Evolutionary conservation across 83 land plant species (phyloP).

Genomic region (Diphasiastrum complanatum): DNA sequence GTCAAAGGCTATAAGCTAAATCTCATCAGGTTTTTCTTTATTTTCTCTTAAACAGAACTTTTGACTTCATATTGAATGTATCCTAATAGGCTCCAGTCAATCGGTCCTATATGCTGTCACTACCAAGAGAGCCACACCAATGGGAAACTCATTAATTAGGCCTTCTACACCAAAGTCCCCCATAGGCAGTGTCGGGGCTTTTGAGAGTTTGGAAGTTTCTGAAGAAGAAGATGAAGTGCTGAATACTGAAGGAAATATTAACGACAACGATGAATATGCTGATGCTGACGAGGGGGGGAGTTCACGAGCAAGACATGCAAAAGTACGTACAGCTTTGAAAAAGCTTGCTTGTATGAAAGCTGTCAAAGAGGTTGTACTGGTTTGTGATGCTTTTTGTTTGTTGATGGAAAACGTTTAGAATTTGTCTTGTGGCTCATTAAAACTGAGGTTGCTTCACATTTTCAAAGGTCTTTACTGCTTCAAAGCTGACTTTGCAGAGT

Average conservation of each 20-base stretch:
- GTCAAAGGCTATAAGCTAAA: too few relatives aligned
- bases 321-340: not conserved
- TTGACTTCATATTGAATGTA: too few relatives aligned
- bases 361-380: too few relatives aligned
- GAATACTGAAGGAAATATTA: conserved; percentile 36
- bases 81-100: too few relatives aligned
- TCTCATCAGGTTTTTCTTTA: too few relatives aligned
- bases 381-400: not conserved
- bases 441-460: too few relatives aligned
- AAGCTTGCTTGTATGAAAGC: not conserved
- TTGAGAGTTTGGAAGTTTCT: conserved; percentile 81
- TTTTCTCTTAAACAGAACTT: too few relatives aligned
- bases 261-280: conserved; percentile 44
- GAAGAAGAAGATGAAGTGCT: conserved; percentile 71
- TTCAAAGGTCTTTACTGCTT: too few relatives aligned
- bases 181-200: conserved; percentile 54
- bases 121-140: too few relatives aligned
- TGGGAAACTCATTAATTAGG: conserved; percentile 36
- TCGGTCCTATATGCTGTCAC: too few relatives aligned
- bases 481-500: too few relatives aligned
- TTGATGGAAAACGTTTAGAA: not conserved
- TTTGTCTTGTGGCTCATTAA: too few relatives aligned
- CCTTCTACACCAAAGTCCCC: conserved; percentile 82
- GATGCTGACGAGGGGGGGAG: conserved; percentile 25
- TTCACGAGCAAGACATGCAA: not conserved